Evolutionary conservation across 768 basidiomycete species (phyloP).

Genomic region (Botryobasidium botryosum): DNA sequence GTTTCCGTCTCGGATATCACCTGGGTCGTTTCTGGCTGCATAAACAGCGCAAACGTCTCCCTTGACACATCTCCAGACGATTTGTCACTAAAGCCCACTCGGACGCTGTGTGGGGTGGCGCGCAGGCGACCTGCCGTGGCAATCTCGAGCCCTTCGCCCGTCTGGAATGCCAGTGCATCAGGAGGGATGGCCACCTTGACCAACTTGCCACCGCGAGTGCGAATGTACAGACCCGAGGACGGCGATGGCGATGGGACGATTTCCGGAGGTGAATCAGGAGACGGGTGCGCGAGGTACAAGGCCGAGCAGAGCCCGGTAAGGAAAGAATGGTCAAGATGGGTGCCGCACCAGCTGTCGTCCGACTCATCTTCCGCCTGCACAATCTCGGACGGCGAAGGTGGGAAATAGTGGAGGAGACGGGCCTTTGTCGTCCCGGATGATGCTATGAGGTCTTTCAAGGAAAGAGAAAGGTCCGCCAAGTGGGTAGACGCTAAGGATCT

Average conservation of each 20-base stretch:
- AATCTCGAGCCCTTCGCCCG: slow-evolving; percentile 86
- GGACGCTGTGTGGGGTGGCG: slow-evolving; percentile 92
- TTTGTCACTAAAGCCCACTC: slow-evolving; percentile 37
- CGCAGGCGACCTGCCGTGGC: slow-evolving; percentile 65
- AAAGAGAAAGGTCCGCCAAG: slow-evolving; percentile 45
- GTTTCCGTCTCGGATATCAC: slow-evolving; percentile 51
- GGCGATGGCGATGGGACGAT: slow-evolving; percentile 52
- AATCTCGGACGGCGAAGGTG: slow-evolving; percentile 23
- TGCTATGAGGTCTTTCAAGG: slow-evolving; percentile 53
- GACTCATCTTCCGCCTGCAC: slow-evolving; percentile 44
- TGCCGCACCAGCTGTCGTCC: slow-evolving; percentile 86
- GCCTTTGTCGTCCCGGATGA: slow-evolving; percentile 78
- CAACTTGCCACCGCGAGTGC: slow-evolving; percentile 59
- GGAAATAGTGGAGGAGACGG: slow-evolving; percentile 91
- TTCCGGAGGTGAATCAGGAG: slow-evolving; percentile 21
- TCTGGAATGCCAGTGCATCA: slow-evolving; percentile 86
- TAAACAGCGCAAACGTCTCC: slow-evolving; percentile 80
- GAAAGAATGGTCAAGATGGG: slow-evolving; percentile 70
- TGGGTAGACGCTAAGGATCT: slow-evolving; percentile 40
- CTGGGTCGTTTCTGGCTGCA: slow-evolving; percentile 77
- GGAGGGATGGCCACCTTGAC: slow-evolving; percentile 74
- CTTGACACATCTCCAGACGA: slow-evolving; percentile 11
- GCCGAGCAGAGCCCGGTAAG: slow-evolving; percentile 90
- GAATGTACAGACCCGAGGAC: slow-evolving; percentile 79
- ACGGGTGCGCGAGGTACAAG: slow-evolving; percentile 50